Conservation (phyloP, 148 eudicot genomes). For the Euryodendron excelsum region DNA sequence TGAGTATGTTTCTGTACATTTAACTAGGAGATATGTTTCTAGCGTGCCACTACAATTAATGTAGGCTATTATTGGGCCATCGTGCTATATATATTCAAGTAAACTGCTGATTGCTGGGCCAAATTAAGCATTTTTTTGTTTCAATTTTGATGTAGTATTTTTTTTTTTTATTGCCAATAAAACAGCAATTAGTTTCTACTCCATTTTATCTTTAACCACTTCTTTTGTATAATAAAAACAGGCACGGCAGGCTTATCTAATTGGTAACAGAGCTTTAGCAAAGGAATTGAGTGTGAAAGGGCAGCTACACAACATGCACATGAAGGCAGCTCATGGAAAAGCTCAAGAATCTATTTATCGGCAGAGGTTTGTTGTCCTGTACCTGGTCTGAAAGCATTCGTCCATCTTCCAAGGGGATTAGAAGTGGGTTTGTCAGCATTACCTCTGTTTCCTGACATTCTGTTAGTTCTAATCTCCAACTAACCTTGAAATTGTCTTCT, state of each 20-base stretch:
- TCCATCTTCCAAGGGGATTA: background rate
- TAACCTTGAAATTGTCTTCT: background rate
- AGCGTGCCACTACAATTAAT: too few species aligned
- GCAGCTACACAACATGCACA: conserved; percentile 86
- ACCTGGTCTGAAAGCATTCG: background rate
- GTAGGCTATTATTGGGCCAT: background rate
- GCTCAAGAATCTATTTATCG: conserved; percentile 93
- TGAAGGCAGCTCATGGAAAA: conserved; percentile 93
- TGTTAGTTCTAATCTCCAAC: background rate
- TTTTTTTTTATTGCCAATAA: background rate
- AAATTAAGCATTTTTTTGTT: background rate
- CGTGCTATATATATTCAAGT: background rate
- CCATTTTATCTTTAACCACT: background rate
- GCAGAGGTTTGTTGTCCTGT: conserved; percentile 57
- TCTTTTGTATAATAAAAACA: conserved; percentile 19
- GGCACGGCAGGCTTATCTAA: conserved; percentile 90
- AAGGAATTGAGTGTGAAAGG: conserved; percentile 93
- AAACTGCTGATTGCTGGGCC: conserved; percentile 7
- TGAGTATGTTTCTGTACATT: background rate
- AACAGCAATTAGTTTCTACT: background rate
- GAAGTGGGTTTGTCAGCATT: background rate
- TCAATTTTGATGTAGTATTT: background rate
- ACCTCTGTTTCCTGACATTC: background rate
- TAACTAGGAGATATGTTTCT: background rate
- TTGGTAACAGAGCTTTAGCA: conserved; percentile 89